Evolutionary conservation across 495 filamentous ascomycete genomes (phyloP).

Genomic region (Aspergillus asperescens): DNA sequence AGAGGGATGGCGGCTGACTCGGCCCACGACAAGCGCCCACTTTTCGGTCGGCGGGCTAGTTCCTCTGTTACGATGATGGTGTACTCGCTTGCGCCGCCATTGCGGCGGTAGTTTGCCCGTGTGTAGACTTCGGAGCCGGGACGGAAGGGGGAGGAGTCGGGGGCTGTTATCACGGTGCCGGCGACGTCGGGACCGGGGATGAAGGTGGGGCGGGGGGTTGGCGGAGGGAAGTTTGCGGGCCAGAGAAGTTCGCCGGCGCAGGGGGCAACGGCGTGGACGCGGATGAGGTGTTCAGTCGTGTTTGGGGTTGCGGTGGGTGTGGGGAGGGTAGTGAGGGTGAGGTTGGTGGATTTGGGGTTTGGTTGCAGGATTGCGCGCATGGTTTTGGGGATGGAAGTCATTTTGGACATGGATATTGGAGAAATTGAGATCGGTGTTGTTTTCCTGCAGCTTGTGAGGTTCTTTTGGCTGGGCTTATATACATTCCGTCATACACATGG

Average conservation of each 20-base stretch:
- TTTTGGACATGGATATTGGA: too few relatives aligned
- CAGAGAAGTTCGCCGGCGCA: constrained; percentile 53
- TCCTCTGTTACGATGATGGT: constrained; percentile 43
- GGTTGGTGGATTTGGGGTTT: too few relatives aligned
- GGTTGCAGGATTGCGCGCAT: too few relatives aligned
- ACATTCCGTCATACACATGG: too few relatives aligned
- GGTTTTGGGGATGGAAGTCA: too few relatives aligned
- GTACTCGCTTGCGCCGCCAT: constrained; percentile 42
- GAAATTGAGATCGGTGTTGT: too few relatives aligned
- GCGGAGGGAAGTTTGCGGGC: constrained; percentile 39
- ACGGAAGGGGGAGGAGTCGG: constrained; percentile 39
- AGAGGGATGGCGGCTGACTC: constrained; percentile 45
- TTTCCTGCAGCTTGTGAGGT: too few relatives aligned
- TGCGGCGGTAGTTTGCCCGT: constrained; percentile 35
- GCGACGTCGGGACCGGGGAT: constrained; percentile 51
- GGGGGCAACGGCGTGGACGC: constrained; percentile 43
- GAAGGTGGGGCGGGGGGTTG: constrained; percentile 18
- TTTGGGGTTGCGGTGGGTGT: constrained; percentile 18
- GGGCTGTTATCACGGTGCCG: constrained; percentile 41
- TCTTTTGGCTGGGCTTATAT: too few relatives aligned
- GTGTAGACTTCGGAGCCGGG: constrained; percentile 47
- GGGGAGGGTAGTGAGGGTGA: too few relatives aligned
- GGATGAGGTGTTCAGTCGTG: constrained; percentile 46
- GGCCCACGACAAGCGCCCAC: constrained; percentile 38
- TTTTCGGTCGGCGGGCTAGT: constrained; percentile 35